Evolutionary conservation across 192 early-diverging fungal species (phyloP).

Genomic region (Chytriomyces sp.): DNA sequence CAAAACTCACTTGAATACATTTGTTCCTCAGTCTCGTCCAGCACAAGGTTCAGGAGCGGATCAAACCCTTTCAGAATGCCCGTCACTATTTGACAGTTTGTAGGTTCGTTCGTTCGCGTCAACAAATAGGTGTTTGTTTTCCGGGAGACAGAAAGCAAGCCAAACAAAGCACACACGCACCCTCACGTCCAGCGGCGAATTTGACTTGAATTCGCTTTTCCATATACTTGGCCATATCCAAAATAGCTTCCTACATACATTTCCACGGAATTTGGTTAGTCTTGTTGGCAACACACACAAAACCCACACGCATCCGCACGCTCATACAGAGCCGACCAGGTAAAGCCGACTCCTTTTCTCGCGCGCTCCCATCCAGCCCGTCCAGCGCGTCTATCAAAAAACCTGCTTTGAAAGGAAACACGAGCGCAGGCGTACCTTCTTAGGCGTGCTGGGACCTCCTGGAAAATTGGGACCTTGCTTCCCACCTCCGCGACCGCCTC

Average conservation of each 20-base stretch:
- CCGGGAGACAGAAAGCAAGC: no score
- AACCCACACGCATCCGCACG: no score
- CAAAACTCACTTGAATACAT: conserved; percentile 46
- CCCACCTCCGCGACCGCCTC: conserved; percentile 58
- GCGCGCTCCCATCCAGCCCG: no score
- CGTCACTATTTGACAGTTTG: conserved; percentile 74
- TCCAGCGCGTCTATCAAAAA: no score
- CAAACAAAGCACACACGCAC: conserved; percentile 46
- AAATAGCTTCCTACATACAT: conserved; percentile 76
- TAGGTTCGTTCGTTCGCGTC: no score
- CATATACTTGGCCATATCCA: conserved; percentile 92
- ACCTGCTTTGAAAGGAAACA: no score
- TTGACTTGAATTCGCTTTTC: conserved; percentile 91
- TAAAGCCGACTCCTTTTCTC: no score
- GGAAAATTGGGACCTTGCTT: conserved; percentile 25
- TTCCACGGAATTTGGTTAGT: no score
- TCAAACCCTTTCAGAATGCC: conserved; percentile 92
- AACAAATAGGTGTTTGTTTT: neutral
- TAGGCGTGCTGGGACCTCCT: conserved; percentile 24
- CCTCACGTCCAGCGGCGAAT: conserved; percentile 92
- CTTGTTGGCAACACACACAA: no score
- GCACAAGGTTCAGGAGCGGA: conserved; percentile 88
- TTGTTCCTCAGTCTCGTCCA: conserved; percentile 89
- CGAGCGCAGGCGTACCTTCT: no score
- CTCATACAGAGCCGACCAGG: no score